Evolutionary conservation across 306 rosid genomes (phyloP), one percentile per base, ranked within the genome.

Genomic region (Lithocarpus polystachyus): DNA sequence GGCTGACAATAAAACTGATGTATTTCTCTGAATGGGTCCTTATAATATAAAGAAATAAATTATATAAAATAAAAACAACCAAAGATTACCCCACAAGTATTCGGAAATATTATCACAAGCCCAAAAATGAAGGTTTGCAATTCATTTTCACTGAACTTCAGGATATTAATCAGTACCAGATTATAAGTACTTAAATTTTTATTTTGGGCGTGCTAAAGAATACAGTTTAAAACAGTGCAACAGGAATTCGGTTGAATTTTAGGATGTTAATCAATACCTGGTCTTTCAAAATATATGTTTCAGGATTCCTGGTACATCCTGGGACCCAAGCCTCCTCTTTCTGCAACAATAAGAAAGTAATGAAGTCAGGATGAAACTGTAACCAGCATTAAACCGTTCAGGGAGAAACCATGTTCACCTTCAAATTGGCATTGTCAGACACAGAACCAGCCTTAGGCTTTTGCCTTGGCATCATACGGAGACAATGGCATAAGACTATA

Each of bases 401-500:
- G 60, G 37, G 17, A 70, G 33, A 45, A 65, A 51, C 11, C 11
- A 4, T 67, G 19, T 68, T 78, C 68, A 93, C 97, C 94, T 87
- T 86, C 85, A 80, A 55, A 83, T 75, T 88, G 72, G 88, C 82
- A 87, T 75, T 82, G 56, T 85, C 94, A 73, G 6, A 33, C 1
- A 5, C 35, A 31, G 90, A 88, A 40, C 79, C 89, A 54, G 88
- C 84, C 1, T 77, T 90, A 65, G 89, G 78, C 76, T 89, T 91
- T 83, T 89, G 97, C 75, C 91, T 91, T 29, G 98, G 97, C 90
- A 93, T 73, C 98, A 91, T 93, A 80, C 85, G 98, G 56, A 93
- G 85, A 82, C 97, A 90, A 85, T 90, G 92, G 55, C 92, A 90
- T 73, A 93, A 85, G 73, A 86, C 84, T 31, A 82, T 69, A 77